Conservation (phyloP, 2,329 filamentous ascomycete genomes). For the Ophiostoma novo-ulmi region DNA sequence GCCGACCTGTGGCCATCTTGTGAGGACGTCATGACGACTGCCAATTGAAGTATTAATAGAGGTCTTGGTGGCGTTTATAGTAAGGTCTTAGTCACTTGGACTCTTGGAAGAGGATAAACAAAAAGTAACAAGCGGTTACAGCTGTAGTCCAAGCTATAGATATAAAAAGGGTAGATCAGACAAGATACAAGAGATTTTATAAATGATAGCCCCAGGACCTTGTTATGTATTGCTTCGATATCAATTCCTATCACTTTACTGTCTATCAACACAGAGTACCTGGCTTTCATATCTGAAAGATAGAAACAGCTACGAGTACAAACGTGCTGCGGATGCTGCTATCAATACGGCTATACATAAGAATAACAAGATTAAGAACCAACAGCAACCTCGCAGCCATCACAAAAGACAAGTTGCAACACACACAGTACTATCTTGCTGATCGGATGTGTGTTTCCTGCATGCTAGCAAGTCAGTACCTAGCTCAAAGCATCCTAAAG, state of each 20-base stretch:
- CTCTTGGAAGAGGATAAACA: conserved; percentile 8
- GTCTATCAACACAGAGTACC: not conserved
- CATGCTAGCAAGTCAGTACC: not conserved
- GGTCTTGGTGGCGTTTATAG: not conserved
- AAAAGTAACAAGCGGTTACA: not conserved
- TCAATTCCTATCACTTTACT: not conserved
- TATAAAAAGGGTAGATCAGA: not conserved
- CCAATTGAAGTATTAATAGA: not conserved
- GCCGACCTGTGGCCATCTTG: not conserved
- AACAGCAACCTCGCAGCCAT: not conserved
- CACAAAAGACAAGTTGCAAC: not conserved
- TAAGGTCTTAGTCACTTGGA: not conserved
- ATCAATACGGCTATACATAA: not conserved
- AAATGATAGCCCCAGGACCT: not conserved
- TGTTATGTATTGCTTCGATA: not conserved
- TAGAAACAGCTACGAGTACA: not conserved
- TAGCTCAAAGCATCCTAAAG: not conserved
- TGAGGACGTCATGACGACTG: not conserved
- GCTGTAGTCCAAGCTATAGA: too few species aligned
- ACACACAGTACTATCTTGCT: not conserved
- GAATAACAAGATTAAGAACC: not conserved
- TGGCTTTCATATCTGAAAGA: not conserved
- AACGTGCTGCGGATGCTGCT: not conserved
- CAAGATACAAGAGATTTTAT: not conserved
- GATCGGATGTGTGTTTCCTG: conserved; percentile 11